Base-by-base conservation (phyloP, 176 grass and related monocot genomes). In the Eremochloa ophiuroides region DNA sequence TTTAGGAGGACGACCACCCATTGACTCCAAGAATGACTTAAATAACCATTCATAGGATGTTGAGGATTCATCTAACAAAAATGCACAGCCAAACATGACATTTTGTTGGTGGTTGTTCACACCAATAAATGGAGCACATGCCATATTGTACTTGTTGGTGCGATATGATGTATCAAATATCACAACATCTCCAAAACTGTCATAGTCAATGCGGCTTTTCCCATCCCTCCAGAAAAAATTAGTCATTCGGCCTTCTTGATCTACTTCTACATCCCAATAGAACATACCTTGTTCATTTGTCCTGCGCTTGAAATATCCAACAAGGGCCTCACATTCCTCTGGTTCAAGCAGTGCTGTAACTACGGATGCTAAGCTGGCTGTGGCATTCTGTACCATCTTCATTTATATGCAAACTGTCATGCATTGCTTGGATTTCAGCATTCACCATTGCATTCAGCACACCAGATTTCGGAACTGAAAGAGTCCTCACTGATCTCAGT, bases 201-300 rank as follows among this genome's bases (percentile, higher is more conserved):
- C 91, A n/a, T 88, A 97, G 80, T 97, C 91, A 71, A 89, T 22
- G 8, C 77, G 75, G 34, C 84, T 92, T 82, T 69, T 90, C 40
- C 88, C 86, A 71, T 97, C 91, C 50, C 86, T 76, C 86, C 88
- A 97, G 66, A 93, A 97, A 50, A 97, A 91, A 86, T 89, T 91
- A 40, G 71, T 72, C 79, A 89, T 86, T 40, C 77, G 73, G 1
- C 88, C 91, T 83, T 97, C 88, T 64, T 80, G 79, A 66, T 97
- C 88, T 76, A 93, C 80, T 83, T 90, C 81, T 44, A 94, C 89
- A 78, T 91, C 90, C 90, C 87, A 93, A 84, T 90, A 92, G 64
- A 95, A 90, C 87, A 95, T 90, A 74, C 75, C 82, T 73, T 92
- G 82, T 66, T 83, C 85, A 82, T 86, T 84, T 43, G 83, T 37